Base-by-base conservation (phyloP, 345 rosid genomes). In the Lepidium aucheri region DNA sequence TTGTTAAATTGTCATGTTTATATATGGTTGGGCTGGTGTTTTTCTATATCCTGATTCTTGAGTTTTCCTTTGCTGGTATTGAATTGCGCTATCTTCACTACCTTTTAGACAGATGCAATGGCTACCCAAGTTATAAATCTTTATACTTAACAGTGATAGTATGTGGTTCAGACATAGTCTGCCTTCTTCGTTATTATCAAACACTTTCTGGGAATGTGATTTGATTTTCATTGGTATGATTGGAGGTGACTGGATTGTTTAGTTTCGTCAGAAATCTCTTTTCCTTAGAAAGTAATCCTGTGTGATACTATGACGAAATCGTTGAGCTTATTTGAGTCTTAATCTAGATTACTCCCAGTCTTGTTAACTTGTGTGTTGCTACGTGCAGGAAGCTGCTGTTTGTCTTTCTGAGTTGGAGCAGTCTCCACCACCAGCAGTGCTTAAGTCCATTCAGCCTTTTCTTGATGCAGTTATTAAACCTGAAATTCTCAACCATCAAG, bases 341-440 rank as follows among this genome's bases (percentile, higher is more conserved):
- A n/a, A 67, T 32, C 42, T 38, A 5, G 32, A 45, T 38, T 13
- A 33, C 28, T 56, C 12, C 1, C 46, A 3, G 55, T 53, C 36
- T 15, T 18, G 26, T 47, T 56, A 40, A 56, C 56, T 33, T 49
- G 60, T 56, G 39, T 72, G 32, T 71, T 67, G 36, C 60, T 62
- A 59, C 68, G 55, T 76, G 76, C 89, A 94, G 99, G 95, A 94
- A 90, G 95, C 95, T 67, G 77, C 85, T 45, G 54, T 83, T 68
- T 86, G 84, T 65, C 99, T 94, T 68, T 75, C 87, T 44, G 95
- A 90, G 88, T 76, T 88, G 80, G 91, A 88, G 32, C 99, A 94
- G 72, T 86, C 93, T 7, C 95, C 95, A 52, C 77, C 86, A 33
- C 68, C 87, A 49, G 53, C 88, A 56, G 74, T 84, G 26, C 74